Evolutionary conservation across 2,329 filamentous ascomycete species (phyloP).

Genomic region (Juglanconis juglandina): DNA sequence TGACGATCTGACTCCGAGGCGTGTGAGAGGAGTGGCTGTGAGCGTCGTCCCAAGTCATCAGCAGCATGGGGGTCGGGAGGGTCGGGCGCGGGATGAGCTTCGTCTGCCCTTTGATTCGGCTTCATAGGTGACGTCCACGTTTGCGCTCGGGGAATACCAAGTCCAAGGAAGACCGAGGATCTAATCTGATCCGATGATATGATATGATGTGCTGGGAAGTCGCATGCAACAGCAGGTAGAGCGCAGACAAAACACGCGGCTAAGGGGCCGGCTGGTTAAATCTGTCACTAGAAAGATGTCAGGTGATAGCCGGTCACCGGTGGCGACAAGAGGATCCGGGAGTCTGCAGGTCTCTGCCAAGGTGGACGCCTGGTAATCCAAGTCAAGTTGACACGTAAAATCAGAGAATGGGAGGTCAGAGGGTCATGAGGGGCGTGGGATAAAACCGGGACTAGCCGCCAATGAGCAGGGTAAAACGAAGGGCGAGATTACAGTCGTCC

Average conservation of each 20-base stretch:
- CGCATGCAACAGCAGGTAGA: conserved; percentile 9
- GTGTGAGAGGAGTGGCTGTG: neutral
- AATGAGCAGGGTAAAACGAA: conserved; percentile 6
- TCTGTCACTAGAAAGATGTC: neutral
- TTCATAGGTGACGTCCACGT: conserved; percentile 11
- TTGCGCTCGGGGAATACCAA: neutral
- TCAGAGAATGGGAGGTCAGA: neutral
- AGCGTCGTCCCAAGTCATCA: neutral
- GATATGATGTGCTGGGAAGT: conserved; percentile 1
- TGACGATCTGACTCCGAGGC: neutral
- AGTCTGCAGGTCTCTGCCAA: conserved; percentile 4
- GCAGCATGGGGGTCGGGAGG: neutral
- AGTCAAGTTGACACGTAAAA: conserved; percentile 3
- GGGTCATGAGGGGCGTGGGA: conserved; percentile 1
- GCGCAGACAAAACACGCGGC: neutral
- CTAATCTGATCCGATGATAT: conserved; percentile 19
- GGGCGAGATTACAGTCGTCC: conserved; percentile 8
- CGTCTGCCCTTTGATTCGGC: neutral
- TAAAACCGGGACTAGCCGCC: conserved; percentile 1
- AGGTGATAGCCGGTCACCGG: neutral
- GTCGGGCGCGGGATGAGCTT: neutral
- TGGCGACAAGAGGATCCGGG: neutral
- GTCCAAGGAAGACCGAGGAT: conserved; percentile 1
- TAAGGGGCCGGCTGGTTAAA: neutral
- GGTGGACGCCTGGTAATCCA: neutral